Base-by-base conservation (phyloP, 306 rosid genomes). In the Leucaena leucocephala region DNA sequence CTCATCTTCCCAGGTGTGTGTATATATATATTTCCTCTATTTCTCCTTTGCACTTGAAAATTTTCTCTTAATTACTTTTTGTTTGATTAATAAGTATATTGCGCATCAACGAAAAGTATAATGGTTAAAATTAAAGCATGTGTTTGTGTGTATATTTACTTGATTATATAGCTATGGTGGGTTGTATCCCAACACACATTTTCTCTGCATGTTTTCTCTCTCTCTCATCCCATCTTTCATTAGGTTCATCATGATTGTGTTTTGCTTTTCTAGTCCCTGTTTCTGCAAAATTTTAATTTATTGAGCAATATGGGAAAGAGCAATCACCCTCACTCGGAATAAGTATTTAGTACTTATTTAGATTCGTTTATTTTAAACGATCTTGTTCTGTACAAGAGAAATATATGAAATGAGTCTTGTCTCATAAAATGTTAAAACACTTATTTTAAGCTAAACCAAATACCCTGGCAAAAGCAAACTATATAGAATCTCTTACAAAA, bases 1-100 rank as follows among this genome's bases (percentile, higher is more conserved):
- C 97, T 59, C 92, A 91, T 64, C 94, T 89, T 80, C 97, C 97
- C 77, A 89, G 97, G 97, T 86, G 72, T n/a, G 1, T 6, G 1
- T 16, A 8, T 16, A 50, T 16, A 5, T 17, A 17, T 7, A 3
- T 43, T 13, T 48, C 39, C 27, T 12, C 0, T 8, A 55, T 50
- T 50, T 50, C 63, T 57, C 63, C 36, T 22, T 22, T 59, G 7
- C 17, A 55, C 9, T 45, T 45, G 4, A 11, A 45, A 45, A 1
- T 10, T 10, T 48, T 5, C 40, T 34, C 15, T 61, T 27, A 27
- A 27, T 27, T 61, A 2, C 38, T 33, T 61, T 5, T 33, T 4
- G 6, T 61, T 27, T 59, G 16, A 21, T 27, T 22, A 59, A 22
- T 19, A 55, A 19, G 33, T 19, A 19, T 8, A 21, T 22, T 27